phyloP scores from a whole-genome alignment of 176 grass and related monocot species.

The Aegilops tauschii region DNA sequence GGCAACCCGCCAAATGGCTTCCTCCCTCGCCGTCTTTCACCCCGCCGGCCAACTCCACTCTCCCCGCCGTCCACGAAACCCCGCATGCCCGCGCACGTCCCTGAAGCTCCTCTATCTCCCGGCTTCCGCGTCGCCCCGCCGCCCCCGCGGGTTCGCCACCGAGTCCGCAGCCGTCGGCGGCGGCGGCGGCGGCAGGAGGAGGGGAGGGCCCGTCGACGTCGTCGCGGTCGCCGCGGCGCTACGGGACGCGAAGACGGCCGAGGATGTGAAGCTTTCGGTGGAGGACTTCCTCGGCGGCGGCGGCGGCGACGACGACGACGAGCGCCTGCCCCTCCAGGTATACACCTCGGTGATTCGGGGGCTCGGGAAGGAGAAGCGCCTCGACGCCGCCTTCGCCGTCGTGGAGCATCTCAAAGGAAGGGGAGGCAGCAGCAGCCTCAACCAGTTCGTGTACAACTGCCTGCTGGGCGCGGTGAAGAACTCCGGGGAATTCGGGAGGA shows the following conservation, averaged over 20 bases:
- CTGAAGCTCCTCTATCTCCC: not conserved
- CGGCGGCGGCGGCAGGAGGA: not conserved
- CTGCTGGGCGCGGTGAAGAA: slow-evolving; percentile 67
- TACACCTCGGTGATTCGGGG: slow-evolving; percentile 69
- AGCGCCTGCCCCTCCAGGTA: slow-evolving; percentile 62
- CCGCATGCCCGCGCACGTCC: not conserved
- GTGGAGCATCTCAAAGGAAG: slow-evolving; percentile 67
- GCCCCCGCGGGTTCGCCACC: slow-evolving; percentile 13
- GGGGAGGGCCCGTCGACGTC: slow-evolving; percentile 49
- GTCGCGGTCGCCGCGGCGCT: slow-evolving; percentile 42
- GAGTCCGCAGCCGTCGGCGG: not conserved
- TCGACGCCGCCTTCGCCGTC: slow-evolving; percentile 69
- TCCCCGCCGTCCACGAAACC: not conserved
- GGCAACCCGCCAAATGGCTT: slow-evolving; percentile 29
- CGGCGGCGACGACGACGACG: not conserved
- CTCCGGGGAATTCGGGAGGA: slow-evolving; percentile 39
- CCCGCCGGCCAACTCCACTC: not conserved
- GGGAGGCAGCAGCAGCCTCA: slow-evolving; percentile 20
- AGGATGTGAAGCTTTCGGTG: slow-evolving; percentile 48
- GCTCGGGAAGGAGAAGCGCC: slow-evolving; percentile 41
- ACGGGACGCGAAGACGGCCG: slow-evolving; percentile 47
- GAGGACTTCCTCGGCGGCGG: slow-evolving; percentile 25
- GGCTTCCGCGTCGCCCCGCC: not conserved
- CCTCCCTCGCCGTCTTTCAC: slow-evolving; percentile 28
- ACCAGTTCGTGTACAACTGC: slow-evolving; percentile 86